Base-by-base conservation (phyloP, 192 early-diverging fungal genomes). In the Coemansia brasiliensis region DNA sequence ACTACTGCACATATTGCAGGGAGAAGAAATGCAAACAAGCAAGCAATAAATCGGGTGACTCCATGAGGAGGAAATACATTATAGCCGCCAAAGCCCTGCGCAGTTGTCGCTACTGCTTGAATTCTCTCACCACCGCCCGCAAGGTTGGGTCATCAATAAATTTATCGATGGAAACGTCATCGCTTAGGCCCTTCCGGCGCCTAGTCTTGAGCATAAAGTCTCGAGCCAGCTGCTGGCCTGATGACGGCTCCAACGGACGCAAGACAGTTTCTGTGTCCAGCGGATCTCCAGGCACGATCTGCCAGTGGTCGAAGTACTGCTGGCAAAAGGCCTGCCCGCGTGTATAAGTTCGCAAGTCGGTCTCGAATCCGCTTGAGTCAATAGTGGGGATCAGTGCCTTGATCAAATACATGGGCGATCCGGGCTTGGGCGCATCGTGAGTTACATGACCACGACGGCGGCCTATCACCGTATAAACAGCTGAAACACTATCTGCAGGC, bases 171-270 rank as follows among this genome's bases (percentile, higher is more conserved):
- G 84, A 85, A 0, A 92, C 88, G 65, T 91, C 87, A 44, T 92
- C 91, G 39, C 87, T 85, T 27, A 92, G 67, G 39, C 91, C 91
- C 82, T 98, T 98, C 53, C 97, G 77, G 67, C 97, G 87, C 57
- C 97, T 70, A 11, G 97, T 99, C 82, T 99, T 99, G 66, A 98
- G 85, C 93, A 99, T 94, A 82, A 98, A 99, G 66, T 99, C 97
- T 53, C 97, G 74, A 6, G 97, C 97, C 43, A 99, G 72, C 59
- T 94, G 90, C 65, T 90, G 77, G 5, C 67, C 71, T 3, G 67
- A 55, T 15, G 67, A 64, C 0, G 81, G 88, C 63, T 99, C 97
- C 44, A 99, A 69, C 18, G 97, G 94, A 40, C 87, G 59, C 60
- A 99, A 70, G 25, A 92, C 89, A 61, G 92, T 90, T 4, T 73